A percentile compares a stretch with the other conserved stretches of the same genome.
These are phyloP conservation scores for Rhododendron mucronatum DNA, from an alignment of 148 eudicot genomes.

Conservation along the genomic window DNA sequence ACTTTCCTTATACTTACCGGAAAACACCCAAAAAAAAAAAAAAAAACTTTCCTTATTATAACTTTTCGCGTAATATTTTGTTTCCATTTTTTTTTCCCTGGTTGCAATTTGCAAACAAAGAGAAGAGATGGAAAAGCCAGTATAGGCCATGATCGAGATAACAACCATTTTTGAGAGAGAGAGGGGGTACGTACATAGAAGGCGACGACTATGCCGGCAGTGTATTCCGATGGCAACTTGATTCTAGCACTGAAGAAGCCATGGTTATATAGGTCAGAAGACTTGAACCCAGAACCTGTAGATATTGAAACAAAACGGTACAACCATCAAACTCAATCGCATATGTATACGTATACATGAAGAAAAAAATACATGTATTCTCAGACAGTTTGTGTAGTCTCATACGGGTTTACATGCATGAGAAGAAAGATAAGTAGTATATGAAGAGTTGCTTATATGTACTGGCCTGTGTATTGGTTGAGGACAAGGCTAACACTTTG, in stretches of 20 bases:
- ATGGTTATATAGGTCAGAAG: conserved; percentile 43
- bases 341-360: neutral
- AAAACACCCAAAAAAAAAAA: neutral
- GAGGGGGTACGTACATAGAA: conserved; percentile 31
- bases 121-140: neutral
- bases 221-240: conserved; percentile 47
- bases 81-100: neutral
- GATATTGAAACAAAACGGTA: neutral
- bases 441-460: neutral
- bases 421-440: no score
- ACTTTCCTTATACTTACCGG: neutral
- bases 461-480: conserved; percentile 41
- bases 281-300: conserved; percentile 51
- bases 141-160: neutral
- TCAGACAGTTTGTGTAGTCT: neutral
- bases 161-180: neutral
- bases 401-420: neutral
- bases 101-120: neutral
- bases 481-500: conserved; percentile 38
- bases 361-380: neutral
- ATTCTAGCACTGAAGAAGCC: conserved; percentile 56
- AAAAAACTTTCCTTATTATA: neutral
- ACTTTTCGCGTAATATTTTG: neutral
- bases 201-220: conserved; percentile 57
- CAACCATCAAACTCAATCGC: neutral